Evolutionary conservation across 2,329 filamentous ascomycete genomes (phyloP).

Genomic region (Penicillium carneum): DNA sequence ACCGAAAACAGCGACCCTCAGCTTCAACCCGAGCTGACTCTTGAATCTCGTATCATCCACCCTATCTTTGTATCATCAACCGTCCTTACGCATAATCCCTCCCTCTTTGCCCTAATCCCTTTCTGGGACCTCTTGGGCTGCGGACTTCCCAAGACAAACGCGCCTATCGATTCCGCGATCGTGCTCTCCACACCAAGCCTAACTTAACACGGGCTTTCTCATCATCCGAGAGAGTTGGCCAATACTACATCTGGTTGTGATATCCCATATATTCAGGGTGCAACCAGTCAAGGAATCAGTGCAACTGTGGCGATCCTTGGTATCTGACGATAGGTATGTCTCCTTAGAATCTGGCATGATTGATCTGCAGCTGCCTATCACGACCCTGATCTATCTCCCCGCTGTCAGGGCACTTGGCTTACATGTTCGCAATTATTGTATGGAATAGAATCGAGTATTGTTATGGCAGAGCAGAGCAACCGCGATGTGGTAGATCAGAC

Average conservation of each 20-base stretch:
- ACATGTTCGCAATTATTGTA: constrained; percentile 42
- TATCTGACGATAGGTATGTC: constrained; percentile 54
- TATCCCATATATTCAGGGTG: constrained; percentile 44
- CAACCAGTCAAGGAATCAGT: constrained; percentile 46
- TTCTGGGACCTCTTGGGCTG: constrained; percentile 39
- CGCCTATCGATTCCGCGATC: constrained; percentile 36
- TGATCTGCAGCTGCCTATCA: constrained; percentile 26
- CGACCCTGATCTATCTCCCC: constrained; percentile 28
- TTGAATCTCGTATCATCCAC: constrained; percentile 40
- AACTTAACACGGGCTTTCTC: constrained; percentile 32
- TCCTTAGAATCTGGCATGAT: constrained; percentile 32
- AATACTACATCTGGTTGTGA: constrained; percentile 41
- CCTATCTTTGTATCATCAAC: constrained; percentile 44
- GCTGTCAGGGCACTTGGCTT: constrained; percentile 40
- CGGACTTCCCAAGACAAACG: constrained; percentile 30
- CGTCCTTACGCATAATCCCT: constrained; percentile 33
- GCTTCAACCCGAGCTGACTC: constrained; percentile 49
- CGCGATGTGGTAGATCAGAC: constrained; percentile 76
- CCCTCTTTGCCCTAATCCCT: constrained; percentile 33
- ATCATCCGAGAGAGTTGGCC: constrained; percentile 36
- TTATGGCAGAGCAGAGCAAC: constrained; percentile 75
- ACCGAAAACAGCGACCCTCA: constrained; percentile 53
- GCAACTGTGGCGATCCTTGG: constrained; percentile 53
- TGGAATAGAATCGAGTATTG: constrained; percentile 62
- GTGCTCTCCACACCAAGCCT: constrained; percentile 24